These are phyloP conservation scores for Erysimum cheiranthoides DNA, from an alignment of 345 rosid species.

Conservation along the genomic window DNA sequence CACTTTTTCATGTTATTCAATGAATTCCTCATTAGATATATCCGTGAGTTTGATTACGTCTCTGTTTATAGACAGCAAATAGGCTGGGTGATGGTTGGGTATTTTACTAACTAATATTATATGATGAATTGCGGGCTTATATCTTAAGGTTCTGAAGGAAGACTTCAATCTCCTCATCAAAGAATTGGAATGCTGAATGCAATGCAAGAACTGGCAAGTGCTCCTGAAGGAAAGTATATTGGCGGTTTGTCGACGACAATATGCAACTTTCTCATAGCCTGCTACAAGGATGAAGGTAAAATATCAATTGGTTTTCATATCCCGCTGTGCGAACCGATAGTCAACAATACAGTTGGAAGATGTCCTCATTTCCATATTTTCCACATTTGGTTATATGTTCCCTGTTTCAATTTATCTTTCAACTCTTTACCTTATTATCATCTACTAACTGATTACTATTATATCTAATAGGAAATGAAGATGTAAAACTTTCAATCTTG, in stretches of 20 bases:
- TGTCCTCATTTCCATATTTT: slow-evolving; percentile 11
- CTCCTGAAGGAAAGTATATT: slow-evolving; percentile 87
- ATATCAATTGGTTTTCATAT: slow-evolving; percentile 18
- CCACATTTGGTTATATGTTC: slow-evolving; percentile 8
- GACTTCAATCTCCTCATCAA: slow-evolving; percentile 87
- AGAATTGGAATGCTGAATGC: slow-evolving; percentile 88
- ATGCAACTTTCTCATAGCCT: slow-evolving; percentile 71
- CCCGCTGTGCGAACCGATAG: not conserved
- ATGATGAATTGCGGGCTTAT: slow-evolving; percentile 21
- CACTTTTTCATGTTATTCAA: not conserved
- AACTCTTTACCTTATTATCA: slow-evolving; percentile 17
- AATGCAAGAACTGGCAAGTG: slow-evolving; percentile 77
- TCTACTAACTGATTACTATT: slow-evolving; percentile 20
- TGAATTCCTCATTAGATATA: not conserved
- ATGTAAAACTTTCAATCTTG: slow-evolving; percentile 81
- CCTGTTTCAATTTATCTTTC: not conserved
- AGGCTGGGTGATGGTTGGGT: slow-evolving; percentile 13
- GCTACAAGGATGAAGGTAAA: slow-evolving; percentile 87
- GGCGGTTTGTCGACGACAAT: slow-evolving; percentile 57
- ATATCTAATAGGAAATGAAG: slow-evolving; percentile 76
- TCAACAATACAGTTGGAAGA: not conserved
- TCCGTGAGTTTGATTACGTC: not conserved
- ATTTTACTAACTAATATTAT: slow-evolving; percentile 8
- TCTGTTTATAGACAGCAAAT: slow-evolving; percentile 2
- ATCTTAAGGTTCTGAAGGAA: slow-evolving; percentile 88